A percentile compares a stretch with the other conserved stretches of the same genome.
Conservation (phyloP, 2,329 filamentous ascomycete genomes). For the Stagonosporopsis rhizophila region DNA sequence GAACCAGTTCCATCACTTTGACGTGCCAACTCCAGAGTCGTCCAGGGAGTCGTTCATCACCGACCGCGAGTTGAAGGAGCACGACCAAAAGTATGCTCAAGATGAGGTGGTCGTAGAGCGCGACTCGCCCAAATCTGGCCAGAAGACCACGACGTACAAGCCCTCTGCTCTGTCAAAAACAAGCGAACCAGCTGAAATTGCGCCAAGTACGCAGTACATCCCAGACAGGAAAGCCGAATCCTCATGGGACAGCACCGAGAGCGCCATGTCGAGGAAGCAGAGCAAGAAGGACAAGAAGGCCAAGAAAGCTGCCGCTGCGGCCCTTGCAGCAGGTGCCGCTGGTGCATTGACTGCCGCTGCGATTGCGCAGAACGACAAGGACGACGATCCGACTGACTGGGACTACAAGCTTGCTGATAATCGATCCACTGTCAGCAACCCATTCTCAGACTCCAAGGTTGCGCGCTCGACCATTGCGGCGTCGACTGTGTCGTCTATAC, state of each 20-base stretch:
- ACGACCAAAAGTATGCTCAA: conserved; percentile 32
- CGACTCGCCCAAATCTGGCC: conserved; percentile 41
- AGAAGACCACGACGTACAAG: conserved; percentile 38
- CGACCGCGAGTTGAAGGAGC: conserved; percentile 36
- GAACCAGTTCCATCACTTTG: conserved; percentile 56
- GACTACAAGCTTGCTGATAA: conserved; percentile 26
- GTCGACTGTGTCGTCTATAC: conserved; percentile 29
- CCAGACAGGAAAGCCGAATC: conserved; percentile 35
- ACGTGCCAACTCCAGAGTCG: conserved; percentile 55
- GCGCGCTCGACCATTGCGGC: conserved; percentile 30
- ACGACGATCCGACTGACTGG: conserved; percentile 18
- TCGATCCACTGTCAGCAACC: conserved; percentile 35
- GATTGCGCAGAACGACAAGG: conserved; percentile 28
- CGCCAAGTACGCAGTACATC: conserved; percentile 41
- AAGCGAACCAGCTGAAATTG: conserved; percentile 29
- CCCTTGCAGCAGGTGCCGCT: conserved; percentile 21
- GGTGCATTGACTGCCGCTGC: conserved; percentile 30
- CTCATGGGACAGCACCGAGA: conserved; percentile 30
- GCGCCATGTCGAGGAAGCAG: conserved; percentile 37
- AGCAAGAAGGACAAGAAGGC: conserved; percentile 45
- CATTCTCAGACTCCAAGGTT: conserved; percentile 37
- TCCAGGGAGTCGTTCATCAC: conserved; percentile 48
- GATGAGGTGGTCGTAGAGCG: conserved; percentile 52
- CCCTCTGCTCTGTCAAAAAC: conserved; percentile 29
- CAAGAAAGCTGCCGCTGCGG: conserved; percentile 30